A percentile compares a stretch with the other conserved stretches of the same genome.
Evolutionary conservation across 495 filamentous ascomycete genomes (phyloP).

Genomic region (Talaromyces trachyspermus): DNA sequence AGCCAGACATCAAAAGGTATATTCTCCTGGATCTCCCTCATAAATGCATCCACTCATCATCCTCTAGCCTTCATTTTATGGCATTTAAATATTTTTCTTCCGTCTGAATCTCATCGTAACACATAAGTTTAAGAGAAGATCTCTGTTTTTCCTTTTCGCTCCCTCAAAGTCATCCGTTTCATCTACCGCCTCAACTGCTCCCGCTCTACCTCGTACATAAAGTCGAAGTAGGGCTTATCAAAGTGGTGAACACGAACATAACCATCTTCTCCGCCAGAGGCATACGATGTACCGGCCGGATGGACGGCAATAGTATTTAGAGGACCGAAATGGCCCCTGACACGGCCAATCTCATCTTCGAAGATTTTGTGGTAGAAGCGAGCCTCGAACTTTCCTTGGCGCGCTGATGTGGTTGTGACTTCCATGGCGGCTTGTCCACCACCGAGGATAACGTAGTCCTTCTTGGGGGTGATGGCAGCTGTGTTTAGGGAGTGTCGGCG

Average conservation of each 20-base stretch:
- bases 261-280: constrained; percentile 92
- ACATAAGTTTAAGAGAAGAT: constrained; percentile 30
- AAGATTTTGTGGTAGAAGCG: constrained; percentile 99
- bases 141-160: too few relatives aligned
- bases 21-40: too few relatives aligned
- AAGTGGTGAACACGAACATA: constrained; percentile 99
- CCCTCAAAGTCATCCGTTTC: too few relatives aligned
- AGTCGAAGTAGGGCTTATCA: constrained; percentile 97
- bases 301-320: constrained; percentile 85
- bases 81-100: constrained; percentile 22
- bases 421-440: constrained; percentile 99
- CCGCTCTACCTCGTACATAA: constrained; percentile 96
- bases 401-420: constrained; percentile 87
- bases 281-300: constrained; percentile 84
- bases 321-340: constrained; percentile 93
- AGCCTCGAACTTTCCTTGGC: constrained; percentile 98
- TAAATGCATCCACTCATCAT: constrained; percentile 44
- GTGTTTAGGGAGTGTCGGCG: constrained; percentile 93
- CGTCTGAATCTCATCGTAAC: constrained; percentile 38
- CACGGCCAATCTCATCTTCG: constrained; percentile 95
- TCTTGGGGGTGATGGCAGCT: constrained; percentile 85
- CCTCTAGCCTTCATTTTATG: constrained; percentile 15
- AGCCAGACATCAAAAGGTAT: too few relatives aligned
- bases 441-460: constrained; percentile 94
- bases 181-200: constrained; percentile 42